Base-by-base conservation (phyloP, 176 grass and related monocot species). In the Pharus latifolius region DNA sequence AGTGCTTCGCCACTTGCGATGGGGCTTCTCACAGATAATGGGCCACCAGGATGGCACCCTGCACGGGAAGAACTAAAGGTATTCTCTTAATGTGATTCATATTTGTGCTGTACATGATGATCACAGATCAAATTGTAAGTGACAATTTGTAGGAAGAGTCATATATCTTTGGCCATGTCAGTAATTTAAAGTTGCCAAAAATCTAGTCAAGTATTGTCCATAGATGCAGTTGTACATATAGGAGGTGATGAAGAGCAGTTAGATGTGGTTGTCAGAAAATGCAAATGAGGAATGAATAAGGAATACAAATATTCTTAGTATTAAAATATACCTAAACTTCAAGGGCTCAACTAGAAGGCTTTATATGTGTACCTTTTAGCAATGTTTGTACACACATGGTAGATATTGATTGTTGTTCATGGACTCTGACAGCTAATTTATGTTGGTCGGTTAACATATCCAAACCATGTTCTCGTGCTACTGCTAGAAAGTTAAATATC, bases 21-120 rank as follows among this genome's bases (percentile, higher is more conserved):
- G 94, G 86, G 94, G 4, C 94, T 97, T 74, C 82, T 97, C 12
- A 97, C 86, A 1, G 89, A 97, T 22, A 78, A 64, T 54, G 94
- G 89, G 3, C 94, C 89, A 0, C 94, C 94, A 0, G 83, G 83
- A 2, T 97, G 93, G 94, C 94, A 97, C 60, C 89, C 94, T 63
- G 89, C 89, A 25, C 80, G 78, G 0, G 55, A 75, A 43, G 37
- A 92, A 78, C 82, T 97, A 3, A 97, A 92, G 94, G 94, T 92
- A 82, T 47, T 15, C 30, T 14, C 22, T 37, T 31, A 6, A 30
- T 25, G 0, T 41, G 30, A 15, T n/a, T 57, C 27, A 1, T 14
- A 6, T 49, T 63, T 31, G 0, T 64, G 48, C 24, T 73, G 15
- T 35, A 49, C 31, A 8, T 23, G 11, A 11, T 44, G 40, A 31